Conservation (phyloP, 768 basidiomycete genomes). For the Amanita fuliginea region DNA sequence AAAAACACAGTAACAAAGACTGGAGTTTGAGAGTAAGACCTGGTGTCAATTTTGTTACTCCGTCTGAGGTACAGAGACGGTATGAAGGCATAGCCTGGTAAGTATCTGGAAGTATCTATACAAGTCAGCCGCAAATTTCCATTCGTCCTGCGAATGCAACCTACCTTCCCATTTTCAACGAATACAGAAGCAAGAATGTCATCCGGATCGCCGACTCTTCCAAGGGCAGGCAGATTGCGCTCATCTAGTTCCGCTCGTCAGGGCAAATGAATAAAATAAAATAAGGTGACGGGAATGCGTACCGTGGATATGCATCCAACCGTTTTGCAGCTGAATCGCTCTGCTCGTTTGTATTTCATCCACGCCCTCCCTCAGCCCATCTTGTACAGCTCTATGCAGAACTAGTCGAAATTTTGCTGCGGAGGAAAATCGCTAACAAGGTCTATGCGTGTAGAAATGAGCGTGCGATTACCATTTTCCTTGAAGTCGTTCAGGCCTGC, state of each 20-base stretch:
- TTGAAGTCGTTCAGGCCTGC: conserved; percentile 60
- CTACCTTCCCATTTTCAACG: conserved; percentile 57
- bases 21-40: conserved; percentile 44
- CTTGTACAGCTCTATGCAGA: conserved; percentile 48
- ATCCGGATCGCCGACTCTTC: conserved; percentile 72
- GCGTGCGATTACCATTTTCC: conserved; percentile 43
- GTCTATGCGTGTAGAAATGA: not conserved
- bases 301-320: conserved; percentile 87
- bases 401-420: conserved; percentile 49
- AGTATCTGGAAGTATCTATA: conserved; percentile 55
- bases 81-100: conserved; percentile 83
- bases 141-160: conserved; percentile 6
- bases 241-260: conserved; percentile 32
- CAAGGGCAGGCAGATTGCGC: conserved; percentile 64
- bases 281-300: conserved; percentile 4
- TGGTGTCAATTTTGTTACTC: conserved; percentile 55
- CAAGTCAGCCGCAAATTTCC: not conserved
- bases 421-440: not conserved
- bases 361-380: conserved; percentile 39
- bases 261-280: not conserved
- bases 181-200: conserved; percentile 74
- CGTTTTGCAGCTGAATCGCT: conserved; percentile 53
- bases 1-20: not conserved
- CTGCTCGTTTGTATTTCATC: conserved; percentile 60
- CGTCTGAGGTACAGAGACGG: conserved; percentile 68